Evolutionary conservation across 805 yeast genomes (phyloP).

Genomic region (Cyberlindnera meyerae): DNA sequence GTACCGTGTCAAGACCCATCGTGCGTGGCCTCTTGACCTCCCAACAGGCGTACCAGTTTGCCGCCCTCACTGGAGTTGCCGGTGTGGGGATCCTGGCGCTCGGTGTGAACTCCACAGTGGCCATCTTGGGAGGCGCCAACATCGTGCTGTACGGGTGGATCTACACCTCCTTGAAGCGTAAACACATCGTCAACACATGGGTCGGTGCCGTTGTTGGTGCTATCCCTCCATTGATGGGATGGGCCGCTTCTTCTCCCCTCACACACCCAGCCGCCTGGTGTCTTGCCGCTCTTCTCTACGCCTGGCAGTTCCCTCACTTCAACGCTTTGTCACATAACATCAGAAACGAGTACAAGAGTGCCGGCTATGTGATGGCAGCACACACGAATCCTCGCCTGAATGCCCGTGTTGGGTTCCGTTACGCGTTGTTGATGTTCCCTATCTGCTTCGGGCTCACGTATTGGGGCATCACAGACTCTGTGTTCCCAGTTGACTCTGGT

Average conservation of each 20-base stretch:
- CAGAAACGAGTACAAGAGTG: conserved; percentile 79
- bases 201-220: conserved; percentile 99
- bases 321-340: conserved; percentile 86
- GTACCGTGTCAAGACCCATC: conserved; percentile 87
- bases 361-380: conserved; percentile 98
- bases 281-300: conserved; percentile 80
- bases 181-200: conserved; percentile 89
- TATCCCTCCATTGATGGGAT: conserved; percentile 97
- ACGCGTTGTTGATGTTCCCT: conserved; percentile 91
- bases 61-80: conserved; percentile 61
- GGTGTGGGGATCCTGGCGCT: conserved; percentile 65
- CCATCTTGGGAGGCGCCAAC: conserved; percentile 73
- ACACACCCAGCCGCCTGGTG: conserved; percentile 93
- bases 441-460: conserved; percentile 78
- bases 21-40: conserved; percentile 79
- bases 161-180: conserved; percentile 86
- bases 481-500: conserved; percentile 76
- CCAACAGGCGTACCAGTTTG: conserved; percentile 73
- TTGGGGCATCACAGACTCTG: conserved; percentile 76
- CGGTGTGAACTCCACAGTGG: conserved; percentile 87
- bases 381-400: conserved; percentile 87
- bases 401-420: conserved; percentile 89
- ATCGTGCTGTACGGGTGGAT: conserved; percentile 83
- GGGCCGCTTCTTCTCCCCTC: conserved; percentile 88
- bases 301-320: conserved; percentile 99